Evolutionary conservation across 352 stramenopile genomes (phyloP), one percentile per base, ranked within the genome.

Genomic region (Phytophthora agathidicida): DNA sequence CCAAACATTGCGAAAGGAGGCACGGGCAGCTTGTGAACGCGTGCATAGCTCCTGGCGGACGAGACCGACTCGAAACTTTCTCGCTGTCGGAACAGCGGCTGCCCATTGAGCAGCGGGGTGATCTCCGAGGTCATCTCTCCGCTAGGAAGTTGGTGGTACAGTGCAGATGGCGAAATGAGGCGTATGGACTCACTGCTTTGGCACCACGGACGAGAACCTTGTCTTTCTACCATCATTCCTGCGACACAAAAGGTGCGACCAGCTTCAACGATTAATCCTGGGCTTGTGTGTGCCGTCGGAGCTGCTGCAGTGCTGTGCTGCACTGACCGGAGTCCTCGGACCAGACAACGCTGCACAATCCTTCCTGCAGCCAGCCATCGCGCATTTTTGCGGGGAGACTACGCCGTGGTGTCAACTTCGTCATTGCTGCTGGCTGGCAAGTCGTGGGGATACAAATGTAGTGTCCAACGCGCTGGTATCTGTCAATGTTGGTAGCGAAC

Each of bases 181-280:
- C n/a, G n/a, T n/a, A n/a, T n/a, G n/a, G n/a, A n/a, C n/a, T 5
- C 7, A 5, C 24, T 10, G 11, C 7, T 26, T 19, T 19, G 31
- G 38, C 38, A 48, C 23, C 27, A 39, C 19, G 17, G 27, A 27
- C 8, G n/a, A 11, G 10, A 10, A 38, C 23, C 10, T 44, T 53
- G 45, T 31, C 24, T 37, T 48, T 56, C 28, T 65, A 66, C 57
- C 48, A 60, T 54, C 57, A 66, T 66, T 66, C 57, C 31, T 28
- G 19, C 17, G 10, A 26, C 19, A 48, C 30, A 56, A 56, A 63
- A 63, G 28, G 44, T 17, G 19, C 43, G 26, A 19, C 7, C 30
- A 52, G 23, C 51, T 60, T 60, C 51, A 60, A 52, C 51, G 26
- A 56, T 47, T 56, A 56, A 47, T 48, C 28, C 5, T 23, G 6